Evolutionary conservation across 2,329 filamentous ascomycete genomes (phyloP).

Genomic region (Ambrosiella cleistominuta): DNA sequence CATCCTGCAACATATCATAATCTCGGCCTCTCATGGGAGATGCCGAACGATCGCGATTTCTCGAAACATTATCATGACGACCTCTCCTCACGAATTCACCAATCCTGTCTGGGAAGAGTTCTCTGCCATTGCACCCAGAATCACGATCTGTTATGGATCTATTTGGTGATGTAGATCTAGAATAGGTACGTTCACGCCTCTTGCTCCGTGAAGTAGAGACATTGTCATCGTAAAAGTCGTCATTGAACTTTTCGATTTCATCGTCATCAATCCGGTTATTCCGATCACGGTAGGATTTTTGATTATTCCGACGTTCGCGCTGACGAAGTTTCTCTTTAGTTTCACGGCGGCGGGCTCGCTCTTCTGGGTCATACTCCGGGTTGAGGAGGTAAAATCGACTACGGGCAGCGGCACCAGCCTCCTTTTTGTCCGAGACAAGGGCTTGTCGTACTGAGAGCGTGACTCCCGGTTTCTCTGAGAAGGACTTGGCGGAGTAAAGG

Average conservation of each 20-base stretch:
- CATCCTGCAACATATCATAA: neutral
- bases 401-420: constrained; percentile 55
- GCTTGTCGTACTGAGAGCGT: constrained; percentile 58
- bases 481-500: constrained; percentile 46
- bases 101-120: constrained; percentile 39
- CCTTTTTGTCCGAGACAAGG: constrained; percentile 61
- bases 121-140: constrained; percentile 29
- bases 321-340: constrained; percentile 45
- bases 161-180: constrained; percentile 15
- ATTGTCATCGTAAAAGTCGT: constrained; percentile 68
- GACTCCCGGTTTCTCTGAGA: constrained; percentile 50
- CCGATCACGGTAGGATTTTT: constrained; percentile 24
- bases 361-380: constrained; percentile 71
- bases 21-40: constrained; percentile 30
- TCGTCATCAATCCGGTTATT: constrained; percentile 24
- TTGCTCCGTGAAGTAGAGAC: constrained; percentile 21
- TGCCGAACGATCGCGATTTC: constrained; percentile 22
- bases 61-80: neutral
- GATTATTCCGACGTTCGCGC: constrained; percentile 25
- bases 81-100: constrained; percentile 23
- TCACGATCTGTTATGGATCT: constrained; percentile 15
- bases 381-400: constrained; percentile 89
- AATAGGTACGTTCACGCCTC: constrained; percentile 18
- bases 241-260: constrained; percentile 44
- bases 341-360: constrained; percentile 42